Conservation (phyloP, 371 early-diverging fungal species). For the Mortierella sp. region DNA sequence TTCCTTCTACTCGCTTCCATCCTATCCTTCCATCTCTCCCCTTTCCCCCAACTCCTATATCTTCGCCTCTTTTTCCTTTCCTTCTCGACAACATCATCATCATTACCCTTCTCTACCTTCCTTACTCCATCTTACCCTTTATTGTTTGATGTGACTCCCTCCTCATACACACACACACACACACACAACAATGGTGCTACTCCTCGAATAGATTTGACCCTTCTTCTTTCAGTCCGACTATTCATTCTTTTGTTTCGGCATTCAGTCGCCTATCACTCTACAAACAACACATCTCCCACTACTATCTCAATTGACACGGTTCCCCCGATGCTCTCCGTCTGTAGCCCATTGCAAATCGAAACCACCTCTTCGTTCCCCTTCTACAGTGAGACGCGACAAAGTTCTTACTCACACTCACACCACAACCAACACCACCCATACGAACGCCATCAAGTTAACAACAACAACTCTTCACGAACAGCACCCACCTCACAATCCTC, state of each 20-base stretch:
- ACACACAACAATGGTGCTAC: neutral
- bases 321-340: constrained; percentile 49
- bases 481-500: constrained; percentile 6
- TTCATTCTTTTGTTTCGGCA: neutral
- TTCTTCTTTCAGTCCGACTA: neutral
- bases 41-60: neutral
- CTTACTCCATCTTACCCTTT: neutral
- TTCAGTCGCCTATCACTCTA: neutral
- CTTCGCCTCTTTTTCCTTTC: neutral
- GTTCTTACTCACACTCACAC: constrained; percentile 17
- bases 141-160: neutral
- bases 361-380: constrained; percentile 53
- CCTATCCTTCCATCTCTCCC: neutral
- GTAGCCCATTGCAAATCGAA: constrained; percentile 51
- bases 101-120: neutral
- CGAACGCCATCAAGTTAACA: constrained; percentile 11
- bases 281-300: neutral
- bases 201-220: constrained; percentile 25
- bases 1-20: neutral
- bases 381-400: constrained; percentile 45
- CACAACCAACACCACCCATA: constrained; percentile 15
- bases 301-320: constrained; percentile 9
- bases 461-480: constrained; percentile 10
- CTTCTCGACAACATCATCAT: neutral
- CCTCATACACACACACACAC: neutral